phyloP scores from a whole-genome alignment of 1,284 basidiomycete genomes.

The Malassezia japonica region DNA sequence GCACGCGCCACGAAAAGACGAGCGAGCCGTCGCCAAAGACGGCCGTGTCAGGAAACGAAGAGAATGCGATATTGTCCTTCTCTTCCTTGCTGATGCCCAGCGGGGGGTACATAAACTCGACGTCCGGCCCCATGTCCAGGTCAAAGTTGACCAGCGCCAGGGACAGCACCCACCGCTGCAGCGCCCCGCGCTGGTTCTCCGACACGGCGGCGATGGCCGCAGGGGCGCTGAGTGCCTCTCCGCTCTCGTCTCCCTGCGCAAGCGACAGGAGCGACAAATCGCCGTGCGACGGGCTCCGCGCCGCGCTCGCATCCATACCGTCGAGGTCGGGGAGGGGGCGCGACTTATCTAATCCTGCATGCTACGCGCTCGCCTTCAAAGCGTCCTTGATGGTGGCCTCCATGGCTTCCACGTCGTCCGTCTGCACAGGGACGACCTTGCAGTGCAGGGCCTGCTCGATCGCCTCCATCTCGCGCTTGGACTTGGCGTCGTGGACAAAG shows the following conservation, averaged over 20 bases:
- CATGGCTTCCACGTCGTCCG: slow-evolving; percentile 47
- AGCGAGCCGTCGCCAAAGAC: slow-evolving; percentile 42
- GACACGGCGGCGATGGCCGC: slow-evolving; percentile 1
- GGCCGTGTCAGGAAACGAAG: slow-evolving; percentile 77
- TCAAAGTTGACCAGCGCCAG: slow-evolving; percentile 44
- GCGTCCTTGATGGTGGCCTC: slow-evolving; percentile 44
- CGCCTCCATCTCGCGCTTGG: slow-evolving; percentile 40
- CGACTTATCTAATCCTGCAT: slow-evolving; percentile 8
- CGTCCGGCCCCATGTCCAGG: slow-evolving; percentile 61
- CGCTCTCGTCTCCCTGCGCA: background rate
- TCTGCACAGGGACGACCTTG: slow-evolving; percentile 37
- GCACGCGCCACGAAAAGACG: slow-evolving; percentile 42
- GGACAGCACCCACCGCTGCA: slow-evolving; percentile 44
- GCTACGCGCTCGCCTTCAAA: slow-evolving; percentile 20
- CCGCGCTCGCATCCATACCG: background rate
- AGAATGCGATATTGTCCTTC: slow-evolving; percentile 81
- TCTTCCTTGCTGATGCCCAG: slow-evolving; percentile 59
- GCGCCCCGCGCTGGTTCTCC: slow-evolving; percentile 21
- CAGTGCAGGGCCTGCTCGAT: slow-evolving; percentile 44
- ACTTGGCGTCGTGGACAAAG: slow-evolving; percentile 45
- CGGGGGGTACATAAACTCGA: slow-evolving; percentile 63
- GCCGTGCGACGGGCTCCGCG: slow-evolving; percentile 1
- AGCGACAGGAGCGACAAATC: slow-evolving; percentile 13
- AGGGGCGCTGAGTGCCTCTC: background rate
- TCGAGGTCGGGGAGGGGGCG: background rate